Evolutionary conservation across 176 grass and related monocot genomes (phyloP), one percentile per base, ranked within the genome.

Genomic region (Hyparrhenia diplandra): DNA sequence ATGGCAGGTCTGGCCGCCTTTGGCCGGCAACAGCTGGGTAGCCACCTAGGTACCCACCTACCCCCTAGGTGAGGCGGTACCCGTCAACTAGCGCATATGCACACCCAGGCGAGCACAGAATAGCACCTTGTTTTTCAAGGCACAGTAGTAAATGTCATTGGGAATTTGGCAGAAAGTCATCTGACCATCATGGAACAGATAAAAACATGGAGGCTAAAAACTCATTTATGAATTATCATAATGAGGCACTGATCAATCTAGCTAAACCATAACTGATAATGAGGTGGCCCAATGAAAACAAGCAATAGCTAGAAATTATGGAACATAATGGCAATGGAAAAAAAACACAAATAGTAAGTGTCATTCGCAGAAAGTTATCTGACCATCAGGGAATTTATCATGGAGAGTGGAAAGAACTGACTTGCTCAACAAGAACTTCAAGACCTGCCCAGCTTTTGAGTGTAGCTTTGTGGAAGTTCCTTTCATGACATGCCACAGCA

Each of bases 401-500:
- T 43, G 55, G 43, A 81, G 36, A 58, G 86, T 69, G 8, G 63
- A 85, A 62, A 89, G 25, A 66, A 73, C 80, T 72, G 90, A 89
- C 78, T 85, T 90, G 75, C 86, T 93, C 67, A 98, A 84, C 83
- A 98, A 91, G 70, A 90, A 90, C 76, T 80, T 81, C 63, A 94
- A 90, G 57, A 98, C 77, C 60, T 80, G 85, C 77, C 67, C 90
- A 92, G 90, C 90, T 87, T 47, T 92, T 67, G 95, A 98, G 66
- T 98, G 95, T 83, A 98, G 92, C 41, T 73, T 94, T 63, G 77
- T 60, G 39, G 87, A 86, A 85, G 84, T 88, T 68, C 95, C 90
- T 91, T 82, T 91, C 90, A 98, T 98, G 60, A 85, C 81, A 83
- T 98, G 60, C 69, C 85, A 94, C 60, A 94, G 41, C 83, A 98